Evolutionary conservation across 2,329 filamentous ascomycete genomes (phyloP), one percentile per base, ranked within the genome.

Genomic region (Microdochium bolleyi): DNA sequence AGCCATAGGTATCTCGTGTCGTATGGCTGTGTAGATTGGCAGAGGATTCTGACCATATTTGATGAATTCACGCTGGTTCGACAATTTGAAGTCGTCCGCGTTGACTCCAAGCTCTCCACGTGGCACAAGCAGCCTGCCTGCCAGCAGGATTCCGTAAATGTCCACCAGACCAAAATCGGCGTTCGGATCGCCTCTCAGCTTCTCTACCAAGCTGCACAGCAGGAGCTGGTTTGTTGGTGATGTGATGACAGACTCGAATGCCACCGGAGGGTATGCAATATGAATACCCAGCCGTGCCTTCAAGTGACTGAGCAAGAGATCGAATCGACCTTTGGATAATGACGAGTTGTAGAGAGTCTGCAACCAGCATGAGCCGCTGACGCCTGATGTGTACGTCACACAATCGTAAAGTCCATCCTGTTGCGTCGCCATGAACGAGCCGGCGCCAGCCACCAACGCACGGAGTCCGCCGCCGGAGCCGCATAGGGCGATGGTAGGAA

Each of bases 301-400:
- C 52, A 99, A 73, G 64, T 99, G 94, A 10, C 92, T 82, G 38
- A 96, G 80, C 21, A 96, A 76, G 37, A 76, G 80, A 22, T 78
- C 73, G 59, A 95, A 81, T 56, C 81, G 83, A 52, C 84, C 82
- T 16, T 78, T 76, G 0, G 86, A 79, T 53, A 97, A 78, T 1
- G 89, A 89, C 0, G 89, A 92, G 63, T 94, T 85, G 65, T 89
- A 96, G 3, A 99, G 76, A 0, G 88, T 78, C 67, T 97, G 92
- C 5, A 97, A 77, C 94, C 94, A 99, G 68, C 94, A 97, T 57
- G 89, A 95, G 0, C 94, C 94, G 64, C 91, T 96, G 49, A 99
- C 94, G 1, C 94, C 94, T 4, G 92, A 90, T 0, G 91, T 95
- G 64, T 99, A 99, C 1, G 92, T 97, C 11, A 89, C 80, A 65